Conservation (phyloP, 2,329 filamentous ascomycete genomes). For the Dryadomyces quercivorus region DNA sequence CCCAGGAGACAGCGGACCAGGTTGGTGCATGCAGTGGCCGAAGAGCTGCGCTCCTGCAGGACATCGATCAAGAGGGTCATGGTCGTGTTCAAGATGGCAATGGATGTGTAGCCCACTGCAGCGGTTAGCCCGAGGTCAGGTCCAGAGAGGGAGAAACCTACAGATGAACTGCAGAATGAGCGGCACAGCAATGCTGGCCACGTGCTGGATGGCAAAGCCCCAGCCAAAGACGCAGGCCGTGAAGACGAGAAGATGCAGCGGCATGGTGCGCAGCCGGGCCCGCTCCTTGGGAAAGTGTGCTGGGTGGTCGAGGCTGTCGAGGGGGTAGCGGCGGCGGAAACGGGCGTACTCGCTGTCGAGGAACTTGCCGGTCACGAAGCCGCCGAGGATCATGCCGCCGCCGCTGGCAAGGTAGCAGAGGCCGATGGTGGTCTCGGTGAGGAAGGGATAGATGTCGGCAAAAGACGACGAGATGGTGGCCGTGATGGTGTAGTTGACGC, state of each 20-base stretch:
- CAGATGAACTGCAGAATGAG: constrained; percentile 15
- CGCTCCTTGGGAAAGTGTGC: constrained; percentile 17
- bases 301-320: neutral
- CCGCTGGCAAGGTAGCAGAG: constrained; percentile 21
- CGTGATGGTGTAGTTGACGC: constrained; percentile 22
- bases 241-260: constrained; percentile 14
- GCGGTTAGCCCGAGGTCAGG: neutral
- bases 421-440: constrained; percentile 20
- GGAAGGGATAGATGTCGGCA: constrained; percentile 14
- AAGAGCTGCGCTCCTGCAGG: constrained; percentile 17
- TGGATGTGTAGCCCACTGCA: constrained; percentile 18
- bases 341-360: constrained; percentile 19
- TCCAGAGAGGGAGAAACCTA: neutral
- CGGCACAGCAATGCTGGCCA: constrained; percentile 14
- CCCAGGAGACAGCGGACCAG: constrained; percentile 18
- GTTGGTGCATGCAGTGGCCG: constrained; percentile 18
- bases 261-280: constrained; percentile 16
- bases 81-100: constrained; percentile 19
- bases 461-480: constrained; percentile 22
- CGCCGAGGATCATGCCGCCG: constrained; percentile 18
- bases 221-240: constrained; percentile 15
- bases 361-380: constrained; percentile 17
- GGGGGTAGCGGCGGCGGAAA: neutral
- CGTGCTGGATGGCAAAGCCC: constrained; percentile 17
- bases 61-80: constrained; percentile 22